Conservation (phyloP, 2,329 filamentous ascomycete species). For the Amphichorda felina region DNA sequence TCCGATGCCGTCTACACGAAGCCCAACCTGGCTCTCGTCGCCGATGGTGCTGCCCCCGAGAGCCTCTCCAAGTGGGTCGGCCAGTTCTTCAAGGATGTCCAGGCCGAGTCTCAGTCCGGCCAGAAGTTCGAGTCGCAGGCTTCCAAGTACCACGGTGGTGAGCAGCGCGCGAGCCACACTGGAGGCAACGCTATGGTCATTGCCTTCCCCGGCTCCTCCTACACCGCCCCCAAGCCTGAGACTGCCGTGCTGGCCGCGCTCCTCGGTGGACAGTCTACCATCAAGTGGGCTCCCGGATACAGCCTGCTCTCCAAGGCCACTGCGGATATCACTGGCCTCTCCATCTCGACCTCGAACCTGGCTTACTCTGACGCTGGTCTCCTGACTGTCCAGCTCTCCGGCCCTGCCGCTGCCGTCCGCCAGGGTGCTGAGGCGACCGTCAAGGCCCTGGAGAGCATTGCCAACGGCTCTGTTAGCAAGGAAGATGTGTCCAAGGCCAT, state of each 20-base stretch:
- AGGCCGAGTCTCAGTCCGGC: slow-evolving; percentile 38
- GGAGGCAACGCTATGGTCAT: slow-evolving; percentile 76
- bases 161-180: slow-evolving; percentile 74
- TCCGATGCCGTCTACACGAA: slow-evolving; percentile 74
- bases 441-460: slow-evolving; percentile 71
- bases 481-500: slow-evolving; percentile 89
- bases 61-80: slow-evolving; percentile 81
- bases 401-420: slow-evolving; percentile 60
- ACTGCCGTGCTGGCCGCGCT: slow-evolving; percentile 77
- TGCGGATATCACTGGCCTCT: slow-evolving; percentile 51
- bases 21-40: slow-evolving; percentile 82
- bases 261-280: slow-evolving; percentile 77
- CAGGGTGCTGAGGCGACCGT: slow-evolving; percentile 66
- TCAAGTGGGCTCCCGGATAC: slow-evolving; percentile 96
- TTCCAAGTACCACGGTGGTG: slow-evolving; percentile 86
- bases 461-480: slow-evolving; percentile 61
- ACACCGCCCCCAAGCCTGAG: slow-evolving; percentile 77
- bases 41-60: slow-evolving; percentile 69
- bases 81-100: slow-evolving; percentile 75
- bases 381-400: slow-evolving; percentile 69
- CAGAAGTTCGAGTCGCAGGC: slow-evolving; percentile 45
- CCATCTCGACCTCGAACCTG: slow-evolving; percentile 62
- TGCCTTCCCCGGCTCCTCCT: slow-evolving; percentile 83
- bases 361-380: slow-evolving; percentile 93
- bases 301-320: slow-evolving; percentile 76